Evolutionary conservation across 129 eudicot genomes (phyloP).

Genomic region (Flaveria robusta): DNA sequence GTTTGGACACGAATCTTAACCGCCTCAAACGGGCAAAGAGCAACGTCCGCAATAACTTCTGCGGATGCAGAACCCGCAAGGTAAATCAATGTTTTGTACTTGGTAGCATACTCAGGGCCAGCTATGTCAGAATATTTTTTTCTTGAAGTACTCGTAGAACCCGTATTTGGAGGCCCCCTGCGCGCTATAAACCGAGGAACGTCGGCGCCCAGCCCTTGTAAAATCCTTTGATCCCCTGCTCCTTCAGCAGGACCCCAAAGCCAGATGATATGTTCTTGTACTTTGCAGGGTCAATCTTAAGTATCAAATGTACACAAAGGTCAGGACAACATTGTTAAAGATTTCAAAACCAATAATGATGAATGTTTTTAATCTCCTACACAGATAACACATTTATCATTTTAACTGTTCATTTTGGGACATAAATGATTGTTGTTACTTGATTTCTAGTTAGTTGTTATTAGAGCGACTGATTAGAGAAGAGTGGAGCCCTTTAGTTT

Average conservation of each 20-base stretch:
- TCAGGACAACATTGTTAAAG: too few species aligned
- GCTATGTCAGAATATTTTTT: conserved; percentile 74
- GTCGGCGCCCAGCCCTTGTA: conserved; percentile 96
- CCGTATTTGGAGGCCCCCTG: conserved; percentile 89
- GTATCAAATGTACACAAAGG: background rate
- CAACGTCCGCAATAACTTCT: conserved; percentile 75
- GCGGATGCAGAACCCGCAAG: conserved; percentile 95
- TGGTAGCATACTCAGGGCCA: conserved; percentile 82
- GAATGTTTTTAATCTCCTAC: too few species aligned
- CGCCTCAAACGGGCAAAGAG: conserved; percentile 91
- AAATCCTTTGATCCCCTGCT: conserved; percentile 76
- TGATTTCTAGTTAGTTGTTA: too few species aligned
- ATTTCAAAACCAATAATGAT: too few species aligned
- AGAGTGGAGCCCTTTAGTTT: too few species aligned
- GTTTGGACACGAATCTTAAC: conserved; percentile 96
- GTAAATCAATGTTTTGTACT: conserved; percentile 79
- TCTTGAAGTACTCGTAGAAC: conserved; percentile 85
- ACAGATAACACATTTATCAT: too few species aligned
- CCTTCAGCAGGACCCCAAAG: conserved; percentile 70
- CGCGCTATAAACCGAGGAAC: conserved; percentile 69
- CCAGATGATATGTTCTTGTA: conserved; percentile 76
- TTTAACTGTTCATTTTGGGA: too few species aligned
- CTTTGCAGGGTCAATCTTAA: conserved; percentile 82
- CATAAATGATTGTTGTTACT: too few species aligned
- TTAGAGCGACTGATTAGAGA: too few species aligned